Conservation (phyloP, 192 early-diverging fungal species). For the Gryganskiella cystojenkinii region DNA sequence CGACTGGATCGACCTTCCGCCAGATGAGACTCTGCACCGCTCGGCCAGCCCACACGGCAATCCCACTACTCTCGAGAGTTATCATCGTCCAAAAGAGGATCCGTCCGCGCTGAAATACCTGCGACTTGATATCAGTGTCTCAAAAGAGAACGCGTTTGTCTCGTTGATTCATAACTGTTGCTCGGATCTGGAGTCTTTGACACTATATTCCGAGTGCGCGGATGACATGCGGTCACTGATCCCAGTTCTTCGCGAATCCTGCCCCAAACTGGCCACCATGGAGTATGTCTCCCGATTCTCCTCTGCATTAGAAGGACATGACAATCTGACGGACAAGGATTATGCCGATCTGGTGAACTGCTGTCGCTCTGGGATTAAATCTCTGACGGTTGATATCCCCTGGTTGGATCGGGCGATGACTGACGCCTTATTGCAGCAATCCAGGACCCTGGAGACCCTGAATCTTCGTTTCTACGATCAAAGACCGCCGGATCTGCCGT, state of each 20-base stretch:
- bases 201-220: constrained; percentile 29
- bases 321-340: constrained; percentile 26
- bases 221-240: constrained; percentile 15
- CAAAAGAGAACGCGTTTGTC: constrained; percentile 26
- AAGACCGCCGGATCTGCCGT: not conserved
- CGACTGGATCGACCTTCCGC: constrained; percentile 21
- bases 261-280: constrained; percentile 11
- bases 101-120: constrained; percentile 10
- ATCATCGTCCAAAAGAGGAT: not conserved
- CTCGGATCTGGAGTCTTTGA: constrained; percentile 20
- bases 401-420: constrained; percentile 23
- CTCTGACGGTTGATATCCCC: constrained; percentile 33
- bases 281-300: constrained; percentile 29
- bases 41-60: not conserved
- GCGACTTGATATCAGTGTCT: constrained; percentile 18
- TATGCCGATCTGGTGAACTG: constrained; percentile 24
- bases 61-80: not conserved
- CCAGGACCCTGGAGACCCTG: not conserved
- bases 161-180: constrained; percentile 19
- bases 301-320: constrained; percentile 11
- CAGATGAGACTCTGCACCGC: not conserved
- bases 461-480: constrained; percentile 14
- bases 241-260: constrained; percentile 15
- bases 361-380: not conserved
- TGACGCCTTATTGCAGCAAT: constrained; percentile 17